These are phyloP conservation scores for Celoporthe dispersa DNA, from an alignment of 2,329 filamentous ascomycete species.

Conservation along the genomic window DNA sequence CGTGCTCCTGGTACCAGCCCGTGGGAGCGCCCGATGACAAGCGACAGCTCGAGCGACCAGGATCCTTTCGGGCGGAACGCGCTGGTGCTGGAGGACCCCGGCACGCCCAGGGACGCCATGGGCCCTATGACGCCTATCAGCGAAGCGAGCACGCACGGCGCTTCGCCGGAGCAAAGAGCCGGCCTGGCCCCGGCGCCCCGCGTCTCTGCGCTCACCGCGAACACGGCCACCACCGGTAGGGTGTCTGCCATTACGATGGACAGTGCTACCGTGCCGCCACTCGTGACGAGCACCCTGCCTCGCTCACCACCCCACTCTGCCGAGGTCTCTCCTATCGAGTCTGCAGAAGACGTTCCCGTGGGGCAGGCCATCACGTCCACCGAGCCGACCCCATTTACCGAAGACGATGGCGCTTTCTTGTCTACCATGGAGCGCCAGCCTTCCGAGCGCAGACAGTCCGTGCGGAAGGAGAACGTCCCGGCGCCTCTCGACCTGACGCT, in stretches of 20 bases:
- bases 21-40: slow-evolving; percentile 53
- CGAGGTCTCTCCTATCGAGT: slow-evolving; percentile 16
- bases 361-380: slow-evolving; percentile 4
- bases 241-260: slow-evolving; percentile 19
- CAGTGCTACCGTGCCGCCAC: slow-evolving; percentile 10
- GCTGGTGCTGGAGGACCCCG: slow-evolving; percentile 41
- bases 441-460: slow-evolving; percentile 57
- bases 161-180: slow-evolving; percentile 17
- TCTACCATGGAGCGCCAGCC: slow-evolving; percentile 22
- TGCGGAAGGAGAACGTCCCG: slow-evolving; percentile 54
- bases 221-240: slow-evolving; percentile 19
- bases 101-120: slow-evolving; percentile 17
- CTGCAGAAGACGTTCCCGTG: slow-evolving; percentile 17
- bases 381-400: slow-evolving; percentile 6
- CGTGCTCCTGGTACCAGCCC: slow-evolving; percentile 43
- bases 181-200: slow-evolving; percentile 27
- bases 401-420: not conserved
- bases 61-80: slow-evolving; percentile 75
- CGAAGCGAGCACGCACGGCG: slow-evolving; percentile 23
- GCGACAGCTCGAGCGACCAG: slow-evolving; percentile 54
- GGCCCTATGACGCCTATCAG: slow-evolving; percentile 25
- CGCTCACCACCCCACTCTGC: slow-evolving; percentile 9
- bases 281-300: slow-evolving; percentile 8
- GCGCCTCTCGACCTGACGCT: slow-evolving; percentile 60
- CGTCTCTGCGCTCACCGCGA: slow-evolving; percentile 20